A percentile compares a stretch with the other conserved stretches of the same genome.
phyloP scores from a whole-genome alignment of 176 grass and related monocot genomes.

The Raddia guianensis region DNA sequence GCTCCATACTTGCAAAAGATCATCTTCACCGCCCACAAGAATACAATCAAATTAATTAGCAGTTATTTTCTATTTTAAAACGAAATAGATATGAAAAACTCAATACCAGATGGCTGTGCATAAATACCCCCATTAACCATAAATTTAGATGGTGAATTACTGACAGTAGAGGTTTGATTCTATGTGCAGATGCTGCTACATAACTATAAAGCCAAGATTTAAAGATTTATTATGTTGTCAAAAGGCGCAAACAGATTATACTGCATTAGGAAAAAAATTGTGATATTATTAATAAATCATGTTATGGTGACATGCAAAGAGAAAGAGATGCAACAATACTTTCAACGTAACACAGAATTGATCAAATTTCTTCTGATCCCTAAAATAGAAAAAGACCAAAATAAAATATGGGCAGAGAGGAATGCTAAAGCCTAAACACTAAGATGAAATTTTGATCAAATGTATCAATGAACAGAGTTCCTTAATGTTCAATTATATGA shows the following conservation, averaged over 20 bases:
- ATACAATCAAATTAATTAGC: constrained; percentile 36
- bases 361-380: not conserved
- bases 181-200: not conserved
- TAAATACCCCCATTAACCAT: constrained; percentile 12
- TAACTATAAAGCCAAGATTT: constrained; percentile 7
- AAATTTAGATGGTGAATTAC: not conserved
- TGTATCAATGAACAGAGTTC: not conserved
- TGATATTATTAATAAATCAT: constrained; percentile 14
- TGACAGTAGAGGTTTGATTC: not conserved
- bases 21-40: constrained; percentile 74
- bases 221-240: not conserved
- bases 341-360: not conserved
- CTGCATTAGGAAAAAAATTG: constrained; percentile 29
- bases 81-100: not conserved
- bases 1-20: constrained; percentile 99
- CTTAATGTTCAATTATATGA: constrained; percentile 12
- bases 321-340: constrained; percentile 3
- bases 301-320: constrained; percentile 14
- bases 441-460: not conserved
- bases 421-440: not conserved
- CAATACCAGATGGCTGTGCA: constrained; percentile 1
- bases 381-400: not conserved
- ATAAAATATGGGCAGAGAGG: not conserved
- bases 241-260: constrained; percentile 23
- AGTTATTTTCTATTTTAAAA: constrained; percentile 9